A percentile compares a stretch with the other conserved stretches of the same genome.
These are phyloP conservation scores for Spiraea crenata DNA, from an alignment of 331 rosid species.

Conservation along the genomic window DNA sequence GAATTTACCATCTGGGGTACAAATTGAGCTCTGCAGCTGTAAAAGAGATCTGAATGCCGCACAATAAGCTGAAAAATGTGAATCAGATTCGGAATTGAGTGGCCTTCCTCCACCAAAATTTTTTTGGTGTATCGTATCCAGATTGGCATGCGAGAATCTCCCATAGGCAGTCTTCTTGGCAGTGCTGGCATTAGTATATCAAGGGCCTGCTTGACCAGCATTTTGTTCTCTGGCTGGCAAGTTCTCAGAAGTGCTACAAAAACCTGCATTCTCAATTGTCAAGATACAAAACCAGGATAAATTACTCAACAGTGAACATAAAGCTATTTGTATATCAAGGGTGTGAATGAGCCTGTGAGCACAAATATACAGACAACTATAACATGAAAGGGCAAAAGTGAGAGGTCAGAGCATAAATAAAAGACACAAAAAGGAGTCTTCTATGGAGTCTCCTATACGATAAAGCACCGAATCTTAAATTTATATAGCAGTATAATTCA, in stretches of 20 bases:
- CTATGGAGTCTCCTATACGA: not conserved
- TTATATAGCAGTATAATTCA: not conserved
- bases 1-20: conserved; percentile 99
- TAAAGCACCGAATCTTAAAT: conserved; percentile 6
- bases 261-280: conserved; percentile 63
- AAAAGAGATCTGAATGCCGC: conserved; percentile 98
- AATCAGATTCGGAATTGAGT: conserved; percentile 94
- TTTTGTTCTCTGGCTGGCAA: conserved; percentile 98
- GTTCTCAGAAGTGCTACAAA: conserved; percentile 98
- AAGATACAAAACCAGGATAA: conserved; percentile 18
- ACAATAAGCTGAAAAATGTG: conserved; percentile 98
- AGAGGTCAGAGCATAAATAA: not conserved
- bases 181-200: conserved; percentile 99
- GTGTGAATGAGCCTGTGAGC: not conserved
- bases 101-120: conserved; percentile 97
- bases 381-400: not conserved
- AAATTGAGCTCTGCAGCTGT: conserved; percentile 97
- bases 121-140: conserved; percentile 97
- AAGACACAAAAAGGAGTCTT: not conserved
- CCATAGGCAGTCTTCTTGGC: conserved; percentile 92
- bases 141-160: conserved; percentile 97
- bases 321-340: not conserved
- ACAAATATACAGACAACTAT: not conserved
- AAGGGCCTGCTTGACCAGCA: conserved; percentile 99
- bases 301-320: not conserved